These are phyloP conservation scores for Pichia terricola DNA, from an alignment of 1,139 yeast genomes.

Conservation along the genomic window DNA sequence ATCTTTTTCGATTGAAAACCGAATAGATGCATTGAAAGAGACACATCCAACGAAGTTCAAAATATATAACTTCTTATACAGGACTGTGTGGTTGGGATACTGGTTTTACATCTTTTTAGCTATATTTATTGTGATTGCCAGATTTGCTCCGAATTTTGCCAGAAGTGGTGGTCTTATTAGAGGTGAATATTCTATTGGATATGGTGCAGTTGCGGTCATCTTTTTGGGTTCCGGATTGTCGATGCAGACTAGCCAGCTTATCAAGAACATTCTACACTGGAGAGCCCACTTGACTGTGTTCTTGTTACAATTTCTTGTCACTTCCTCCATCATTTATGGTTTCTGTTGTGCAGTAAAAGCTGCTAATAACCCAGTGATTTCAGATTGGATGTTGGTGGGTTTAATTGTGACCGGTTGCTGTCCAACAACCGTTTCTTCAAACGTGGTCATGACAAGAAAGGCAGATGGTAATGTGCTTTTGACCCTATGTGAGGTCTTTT, in stretches of 20 bases:
- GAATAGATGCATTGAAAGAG: constrained; percentile 5
- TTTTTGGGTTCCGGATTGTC: constrained; percentile 74
- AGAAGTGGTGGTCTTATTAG: constrained; percentile 69
- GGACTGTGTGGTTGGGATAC: constrained; percentile 15
- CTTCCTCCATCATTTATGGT: constrained; percentile 70
- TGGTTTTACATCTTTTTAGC: constrained; percentile 76
- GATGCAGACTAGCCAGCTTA: constrained; percentile 54
- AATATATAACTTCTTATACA: constrained; percentile 8
- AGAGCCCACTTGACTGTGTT: constrained; percentile 72
- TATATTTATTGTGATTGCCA: constrained; percentile 62
- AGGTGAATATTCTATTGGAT: constrained; percentile 68
- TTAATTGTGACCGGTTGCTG: constrained; percentile 74
- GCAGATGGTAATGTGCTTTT: constrained; percentile 66
- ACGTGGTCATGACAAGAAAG: constrained; percentile 74
- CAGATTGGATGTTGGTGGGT: constrained; percentile 71
- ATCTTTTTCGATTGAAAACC: background rate
- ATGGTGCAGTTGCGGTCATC: constrained; percentile 80
- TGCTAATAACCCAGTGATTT: constrained; percentile 49
- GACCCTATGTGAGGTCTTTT: constrained; percentile 73
- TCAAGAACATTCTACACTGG: constrained; percentile 61
- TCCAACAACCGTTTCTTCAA: constrained; percentile 84
- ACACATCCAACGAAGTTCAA: constrained; percentile 5
- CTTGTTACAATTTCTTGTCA: constrained; percentile 59
- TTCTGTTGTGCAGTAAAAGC: constrained; percentile 56
- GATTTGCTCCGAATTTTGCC: constrained; percentile 73